Evolutionary conservation across 768 basidiomycete genomes (phyloP).

Genomic region (Termitomyces eurrhizus): DNA sequence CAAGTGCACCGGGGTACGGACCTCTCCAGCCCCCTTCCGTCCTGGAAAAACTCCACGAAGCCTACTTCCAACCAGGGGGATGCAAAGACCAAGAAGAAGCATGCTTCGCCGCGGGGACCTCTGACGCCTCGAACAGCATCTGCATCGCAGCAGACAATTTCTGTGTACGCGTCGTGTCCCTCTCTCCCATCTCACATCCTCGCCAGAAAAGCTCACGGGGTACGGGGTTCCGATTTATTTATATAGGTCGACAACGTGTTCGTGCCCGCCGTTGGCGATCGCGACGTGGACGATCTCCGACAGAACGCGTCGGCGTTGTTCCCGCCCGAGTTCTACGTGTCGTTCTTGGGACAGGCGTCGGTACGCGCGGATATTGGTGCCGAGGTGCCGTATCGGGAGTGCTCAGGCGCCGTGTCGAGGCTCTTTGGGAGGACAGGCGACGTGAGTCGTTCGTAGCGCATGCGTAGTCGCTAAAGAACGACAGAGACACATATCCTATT

Average conservation of each 20-base stretch:
- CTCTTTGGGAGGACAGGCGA: slow-evolving; percentile 53
- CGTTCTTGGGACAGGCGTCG: slow-evolving; percentile 34
- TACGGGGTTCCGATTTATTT: no score
- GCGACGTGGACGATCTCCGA: slow-evolving; percentile 53
- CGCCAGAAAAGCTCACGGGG: neutral
- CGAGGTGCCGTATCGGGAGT: slow-evolving; percentile 42
- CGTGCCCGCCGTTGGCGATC: slow-evolving; percentile 45
- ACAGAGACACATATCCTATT: slow-evolving; percentile 1
- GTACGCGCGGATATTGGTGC: slow-evolving; percentile 41
- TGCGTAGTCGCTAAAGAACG: slow-evolving; percentile 35
- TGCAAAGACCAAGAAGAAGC: slow-evolving; percentile 52
- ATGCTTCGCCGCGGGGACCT: slow-evolving; percentile 53
- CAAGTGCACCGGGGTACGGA: slow-evolving; percentile 63
- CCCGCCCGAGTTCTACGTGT: slow-evolving; percentile 54
- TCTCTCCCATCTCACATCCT: no score
- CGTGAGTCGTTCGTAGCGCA: slow-evolving; percentile 26
- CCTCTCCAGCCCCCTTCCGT: slow-evolving; percentile 48
- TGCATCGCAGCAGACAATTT: slow-evolving; percentile 50
- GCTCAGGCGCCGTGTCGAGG: slow-evolving; percentile 36
- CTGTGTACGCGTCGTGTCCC: slow-evolving; percentile 38
- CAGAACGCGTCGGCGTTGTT: slow-evolving; percentile 51
- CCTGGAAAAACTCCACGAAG: slow-evolving; percentile 41
- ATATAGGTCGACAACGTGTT: slow-evolving; percentile 43
- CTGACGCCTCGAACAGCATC: slow-evolving; percentile 40
- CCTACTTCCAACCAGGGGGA: slow-evolving; percentile 45